These are phyloP conservation scores for Pouteria campechiana DNA, from an alignment of 179 eudicot genomes.

Conservation along the genomic window DNA sequence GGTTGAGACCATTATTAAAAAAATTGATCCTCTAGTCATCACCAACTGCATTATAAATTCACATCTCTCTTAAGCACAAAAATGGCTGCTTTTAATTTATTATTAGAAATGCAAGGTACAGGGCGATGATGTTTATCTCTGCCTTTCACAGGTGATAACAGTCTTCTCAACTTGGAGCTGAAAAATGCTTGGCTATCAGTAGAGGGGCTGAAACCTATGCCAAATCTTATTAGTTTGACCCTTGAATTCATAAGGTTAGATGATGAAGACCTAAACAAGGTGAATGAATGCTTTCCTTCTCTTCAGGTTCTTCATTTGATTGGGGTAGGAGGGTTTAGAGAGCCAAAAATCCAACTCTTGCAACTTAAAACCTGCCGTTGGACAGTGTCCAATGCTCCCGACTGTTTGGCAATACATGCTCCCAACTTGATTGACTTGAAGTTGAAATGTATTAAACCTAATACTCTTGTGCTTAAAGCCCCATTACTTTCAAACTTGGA, in stretches of 20 bases:
- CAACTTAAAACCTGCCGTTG: slow-evolving; percentile 42
- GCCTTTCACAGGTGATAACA: slow-evolving; percentile 42
- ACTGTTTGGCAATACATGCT: slow-evolving; percentile 34
- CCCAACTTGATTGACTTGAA: slow-evolving; percentile 35
- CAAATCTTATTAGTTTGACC: slow-evolving; percentile 37
- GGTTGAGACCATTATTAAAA: too few relatives aligned
- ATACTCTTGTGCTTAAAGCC: slow-evolving; percentile 30
- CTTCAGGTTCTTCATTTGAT: slow-evolving; percentile 40
- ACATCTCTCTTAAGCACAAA: too few relatives aligned
- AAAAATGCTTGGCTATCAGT: slow-evolving; percentile 62
- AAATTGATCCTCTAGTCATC: too few relatives aligned
- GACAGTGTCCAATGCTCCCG: slow-evolving; percentile 48
- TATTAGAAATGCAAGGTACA: too few relatives aligned
- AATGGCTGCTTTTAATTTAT: too few relatives aligned
- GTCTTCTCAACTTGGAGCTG: slow-evolving; percentile 31
- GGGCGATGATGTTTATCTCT: too few relatives aligned
- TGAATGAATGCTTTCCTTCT: slow-evolving; percentile 39
- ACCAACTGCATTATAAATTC: too few relatives aligned
- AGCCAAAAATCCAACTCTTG: slow-evolving; percentile 36
- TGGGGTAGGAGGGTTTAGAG: slow-evolving; percentile 49
- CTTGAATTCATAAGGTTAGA: slow-evolving; percentile 53
- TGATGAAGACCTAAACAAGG: slow-evolving; percentile 40
- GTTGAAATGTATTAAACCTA: slow-evolving; percentile 40
- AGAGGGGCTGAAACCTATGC: slow-evolving; percentile 32
- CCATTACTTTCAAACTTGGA: slow-evolving; percentile 36